Evolutionary conservation across 2,329 filamentous ascomycete genomes (phyloP), one percentile per base, ranked within the genome.

Genomic region (Aspergillus pseudonomiae): DNA sequence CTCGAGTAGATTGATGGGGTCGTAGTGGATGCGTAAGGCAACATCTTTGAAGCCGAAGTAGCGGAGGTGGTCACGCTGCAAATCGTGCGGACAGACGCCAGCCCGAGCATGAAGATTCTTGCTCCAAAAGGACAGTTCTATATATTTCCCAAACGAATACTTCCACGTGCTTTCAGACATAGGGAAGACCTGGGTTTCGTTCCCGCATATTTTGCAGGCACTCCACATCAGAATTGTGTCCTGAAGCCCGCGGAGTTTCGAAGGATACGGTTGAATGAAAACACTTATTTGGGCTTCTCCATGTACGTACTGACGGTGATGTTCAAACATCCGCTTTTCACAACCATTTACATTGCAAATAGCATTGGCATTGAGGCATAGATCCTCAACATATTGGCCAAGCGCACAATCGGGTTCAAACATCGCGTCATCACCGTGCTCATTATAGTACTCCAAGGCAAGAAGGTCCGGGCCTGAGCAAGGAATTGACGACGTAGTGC

Each of bases 101-200:
- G 90, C 88, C 86, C 89, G 70, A 89, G 88, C 74, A 68, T 89
- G 91, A 56, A 98, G 81, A 43, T 92, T 91, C 48, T 88, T 91
- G 73, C 94, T 94, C 94, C 94, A 99, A 77, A 98, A 98, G 2
- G 94, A 93, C 21, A 99, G 83, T 78, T 99, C 95, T n/a, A 99
- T 84, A 73, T 98, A 99, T 78, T 99, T 99, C 12, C 93, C 95
- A 73, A 99, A 96, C 0, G 95, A 99, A 76, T 99, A 99, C 76
- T 96, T 97, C 91, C 93, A 99, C 0, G 94, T 96, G 71, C 89
- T 93, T 62, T 93, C 89, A 0, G 94, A 97, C 93, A 99, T 97
- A 36, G 90, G 89, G 68, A 92, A 91, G 55, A 94, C 89, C 45
- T 93, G 91, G 0, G 94, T 96, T 75, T 98, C 94, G 68, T 92